Base-by-base conservation (phyloP, 345 rosid species). In the Populus deltoides region DNA sequence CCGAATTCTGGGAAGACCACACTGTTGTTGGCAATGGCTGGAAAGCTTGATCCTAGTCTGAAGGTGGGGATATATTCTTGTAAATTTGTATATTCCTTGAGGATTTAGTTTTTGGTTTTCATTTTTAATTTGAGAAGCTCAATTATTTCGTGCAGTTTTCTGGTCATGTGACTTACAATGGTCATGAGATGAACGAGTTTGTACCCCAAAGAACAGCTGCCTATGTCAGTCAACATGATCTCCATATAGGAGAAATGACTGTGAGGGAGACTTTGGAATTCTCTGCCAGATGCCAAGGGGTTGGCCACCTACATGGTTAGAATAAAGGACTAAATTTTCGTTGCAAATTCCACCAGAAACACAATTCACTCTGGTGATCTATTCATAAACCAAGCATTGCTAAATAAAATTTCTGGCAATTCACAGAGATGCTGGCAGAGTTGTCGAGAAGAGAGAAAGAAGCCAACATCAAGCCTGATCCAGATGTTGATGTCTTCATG, bases 1-100 rank as follows among this genome's bases (percentile, higher is more conserved):
- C 97, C 97, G 59, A 80, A 90, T 76, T 90, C 98, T 45, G 98
- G 98, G 10, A 93, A 93, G 85, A 93, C 97, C 7, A 88, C 94
- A 0, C 92, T 93, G 3, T 57, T 93, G 81, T 83, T 92, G 84
- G 93, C 97, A 67, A 83, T 93, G 79, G 93, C 94, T 22, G 94
- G 93, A 70, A 92, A 87, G 86, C 97, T 93, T 76, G 93, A 88
- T 81, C 49, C 77, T 1, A 72, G 71, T 35, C 89, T 92, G 17
- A 85, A 89, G 92, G 97, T 93, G 27, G 62, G n/a, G 7, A 61
- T 72, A 65, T 17, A 16, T 11, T 51, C 18, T 73, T 38, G 27
- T 45, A 65, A 2, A 36, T 47, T 63, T 17, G n/a, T 1, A 20
- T n/a, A 17, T 69, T 35, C 57, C 13, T 2, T 1, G 68, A 15